Evolutionary conservation across 768 basidiomycete species (phyloP).

Genomic region (Boletellus ananas): DNA sequence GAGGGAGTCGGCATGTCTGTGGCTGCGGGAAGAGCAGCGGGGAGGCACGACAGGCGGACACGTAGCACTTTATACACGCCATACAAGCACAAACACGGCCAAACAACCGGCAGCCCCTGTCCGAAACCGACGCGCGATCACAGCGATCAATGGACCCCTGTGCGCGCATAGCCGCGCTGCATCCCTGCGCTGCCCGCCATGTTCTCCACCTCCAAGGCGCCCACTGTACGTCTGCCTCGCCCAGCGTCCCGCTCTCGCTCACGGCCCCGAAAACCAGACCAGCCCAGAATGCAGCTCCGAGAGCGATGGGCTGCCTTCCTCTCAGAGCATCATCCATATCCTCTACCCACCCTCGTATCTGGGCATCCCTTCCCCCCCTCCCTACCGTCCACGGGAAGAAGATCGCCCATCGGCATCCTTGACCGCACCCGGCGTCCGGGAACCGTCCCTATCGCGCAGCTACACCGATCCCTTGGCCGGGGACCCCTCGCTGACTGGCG

Average conservation of each 20-base stretch:
- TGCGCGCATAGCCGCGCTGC: background rate
- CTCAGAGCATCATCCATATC: conserved; percentile 21
- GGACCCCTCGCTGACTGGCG: conserved; percentile 15
- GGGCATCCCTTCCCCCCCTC: conserved; percentile 9
- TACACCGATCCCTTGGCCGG: conserved; percentile 6
- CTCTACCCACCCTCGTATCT: conserved; percentile 25
- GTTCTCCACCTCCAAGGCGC: conserved; percentile 12
- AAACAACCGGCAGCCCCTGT: conserved; percentile 3
- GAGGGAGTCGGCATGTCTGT: conserved; percentile 15
- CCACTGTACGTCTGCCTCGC: conserved; percentile 2
- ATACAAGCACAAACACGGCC: conserved; percentile 24
- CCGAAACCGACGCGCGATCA: background rate
- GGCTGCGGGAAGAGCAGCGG: conserved; percentile 17
- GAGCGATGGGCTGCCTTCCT: conserved; percentile 15
- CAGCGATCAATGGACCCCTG: background rate
- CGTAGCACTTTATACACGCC: conserved; percentile 29
- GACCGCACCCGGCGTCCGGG: background rate
- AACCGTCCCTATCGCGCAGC: background rate
- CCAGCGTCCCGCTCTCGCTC: background rate
- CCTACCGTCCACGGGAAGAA: background rate
- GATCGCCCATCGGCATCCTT: background rate
- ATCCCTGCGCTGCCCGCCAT: conserved; percentile 1
- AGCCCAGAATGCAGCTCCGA: background rate
- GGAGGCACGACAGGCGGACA: conserved; percentile 27
- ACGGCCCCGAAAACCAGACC: conserved; percentile 8